Evolutionary conservation across 306 rosid genomes (phyloP), one percentile per base, ranked within the genome.

Genomic region (Glycine soja): DNA sequence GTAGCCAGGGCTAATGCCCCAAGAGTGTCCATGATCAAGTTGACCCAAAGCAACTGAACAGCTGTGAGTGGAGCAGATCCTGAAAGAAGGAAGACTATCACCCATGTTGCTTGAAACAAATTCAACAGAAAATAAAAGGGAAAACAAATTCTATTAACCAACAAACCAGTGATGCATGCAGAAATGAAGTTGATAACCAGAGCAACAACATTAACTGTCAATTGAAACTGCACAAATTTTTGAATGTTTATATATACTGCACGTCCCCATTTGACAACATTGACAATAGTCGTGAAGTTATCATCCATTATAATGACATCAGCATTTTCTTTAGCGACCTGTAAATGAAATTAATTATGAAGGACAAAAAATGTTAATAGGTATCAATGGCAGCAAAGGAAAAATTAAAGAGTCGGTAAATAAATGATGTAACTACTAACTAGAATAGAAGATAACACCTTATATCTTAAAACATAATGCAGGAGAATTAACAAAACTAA

Each of bases 1-100:
- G 99, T 95, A 46, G 99, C 99, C 71, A 95, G 87, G 56, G 99
- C 99, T 84, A 95, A 80, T 38, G 99, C 99, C 56, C 99, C 99
- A 56, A 95, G 92, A 54, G 99, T 93, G 90, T 95, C 99, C 99
- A 95, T 95, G 70, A 95, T 95, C 94, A 95, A 88, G 90, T 95
- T 95, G 34, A 93, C 99, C 99, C 99, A 95, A 56, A 95, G 97
- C 87, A 95, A 68, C 79, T 95, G 99, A 63, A 95, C 99, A 45
- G 96, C 98, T 14, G 99, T 95, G 76, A 95, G 92, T 47, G 99
- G 99, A 79, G 98, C 94, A 83, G 97, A 91, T 68, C 99, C 99
- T 95, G 89, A 85, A 86, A 83, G 78, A 42, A 77, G 4, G 56
- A 13, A 58, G 58, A 80, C 52, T 4, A 14, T 78, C 48, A 75